Percentiles rank a stretch among this genome's conserved stretches.
phyloP scores from a whole-genome alignment of 202 grass and related monocot species.

The Carex arenaria region DNA sequence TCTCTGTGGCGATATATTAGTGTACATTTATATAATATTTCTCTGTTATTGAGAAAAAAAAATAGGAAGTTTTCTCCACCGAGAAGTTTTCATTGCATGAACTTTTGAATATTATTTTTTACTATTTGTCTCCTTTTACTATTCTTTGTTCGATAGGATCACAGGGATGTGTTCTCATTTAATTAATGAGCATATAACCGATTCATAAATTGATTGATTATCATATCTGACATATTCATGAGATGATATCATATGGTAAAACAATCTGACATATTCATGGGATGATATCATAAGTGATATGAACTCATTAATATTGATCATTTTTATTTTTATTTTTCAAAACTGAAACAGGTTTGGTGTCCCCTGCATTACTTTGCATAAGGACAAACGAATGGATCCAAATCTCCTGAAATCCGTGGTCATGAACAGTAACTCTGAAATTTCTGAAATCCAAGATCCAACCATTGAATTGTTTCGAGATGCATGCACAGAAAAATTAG shows the following conservation, averaged over 20 bases:
- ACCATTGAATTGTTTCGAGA: too few species aligned
- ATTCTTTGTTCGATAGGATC: background rate
- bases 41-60: background rate
- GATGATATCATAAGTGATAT: too few species aligned
- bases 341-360: too few species aligned
- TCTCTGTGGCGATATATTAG: background rate
- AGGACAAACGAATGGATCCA: too few species aligned
- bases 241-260: too few species aligned
- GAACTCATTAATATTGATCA: background rate
- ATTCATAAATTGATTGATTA: background rate
- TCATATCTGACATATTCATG: too few species aligned
- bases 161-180: background rate
- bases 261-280: too few species aligned
- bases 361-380: too few species aligned
- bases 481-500: too few species aligned
- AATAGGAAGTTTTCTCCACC: background rate
- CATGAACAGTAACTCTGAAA: too few species aligned
- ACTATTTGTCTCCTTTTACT: background rate
- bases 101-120: background rate
- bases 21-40: background rate
- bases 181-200: background rate
- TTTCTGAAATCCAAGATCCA: too few species aligned
- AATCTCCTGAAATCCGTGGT: too few species aligned
- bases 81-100: background rate
- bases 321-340: background rate